Conservation (phyloP, 108 stramenopile genomes). For the Nannochloropsis gaditana region DNA sequence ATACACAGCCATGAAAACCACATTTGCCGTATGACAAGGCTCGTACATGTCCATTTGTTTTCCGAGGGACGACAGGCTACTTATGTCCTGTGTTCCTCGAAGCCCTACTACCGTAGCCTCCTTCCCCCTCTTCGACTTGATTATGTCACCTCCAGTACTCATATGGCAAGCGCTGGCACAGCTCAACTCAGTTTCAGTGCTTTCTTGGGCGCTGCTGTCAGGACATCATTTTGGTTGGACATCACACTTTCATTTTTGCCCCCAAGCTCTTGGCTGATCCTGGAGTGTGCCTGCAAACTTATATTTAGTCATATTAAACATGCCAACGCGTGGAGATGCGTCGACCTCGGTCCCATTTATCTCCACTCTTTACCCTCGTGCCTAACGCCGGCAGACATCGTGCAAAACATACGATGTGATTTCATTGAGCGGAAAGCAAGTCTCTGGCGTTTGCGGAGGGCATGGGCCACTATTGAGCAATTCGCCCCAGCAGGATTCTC, state of each 20-base stretch:
- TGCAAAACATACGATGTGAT: neutral
- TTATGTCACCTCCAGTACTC: neutral
- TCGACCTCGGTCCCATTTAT: constrained; percentile 4
- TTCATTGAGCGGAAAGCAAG: neutral
- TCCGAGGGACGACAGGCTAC: neutral
- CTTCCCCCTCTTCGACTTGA: neutral
- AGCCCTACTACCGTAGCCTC: neutral
- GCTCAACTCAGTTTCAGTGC: neutral
- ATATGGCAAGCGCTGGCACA: neutral
- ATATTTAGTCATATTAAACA: neutral
- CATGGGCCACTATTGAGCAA: neutral
- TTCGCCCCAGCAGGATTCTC: neutral
- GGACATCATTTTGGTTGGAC: neutral
- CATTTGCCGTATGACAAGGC: neutral
- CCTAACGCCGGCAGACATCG: neutral
- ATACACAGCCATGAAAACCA: too few relatives aligned
- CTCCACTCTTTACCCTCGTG: neutral
- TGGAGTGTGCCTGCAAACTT: neutral
- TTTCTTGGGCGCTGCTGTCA: neutral
- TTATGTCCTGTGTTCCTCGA: neutral
- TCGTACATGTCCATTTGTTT: neutral
- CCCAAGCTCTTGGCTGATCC: neutral
- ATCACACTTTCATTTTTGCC: neutral
- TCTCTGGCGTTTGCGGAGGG: neutral
- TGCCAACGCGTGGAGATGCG: neutral